These are phyloP conservation scores for Ogataea nakhonphanomensis DNA, from an alignment of 805 yeast genomes.

Conservation along the genomic window DNA sequence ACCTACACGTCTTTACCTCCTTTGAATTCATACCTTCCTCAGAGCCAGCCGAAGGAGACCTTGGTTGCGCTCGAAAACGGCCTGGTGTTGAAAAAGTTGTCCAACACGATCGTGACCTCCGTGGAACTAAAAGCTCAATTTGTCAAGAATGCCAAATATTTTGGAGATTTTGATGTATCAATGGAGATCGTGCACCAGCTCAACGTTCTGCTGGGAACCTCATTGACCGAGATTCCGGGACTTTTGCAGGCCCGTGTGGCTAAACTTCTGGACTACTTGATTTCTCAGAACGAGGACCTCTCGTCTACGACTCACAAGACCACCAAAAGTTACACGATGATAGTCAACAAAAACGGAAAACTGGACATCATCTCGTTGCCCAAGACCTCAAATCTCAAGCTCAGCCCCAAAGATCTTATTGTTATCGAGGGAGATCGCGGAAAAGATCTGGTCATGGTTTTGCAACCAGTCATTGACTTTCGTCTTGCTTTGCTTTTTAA, in stretches of 20 bases:
- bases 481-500: slow-evolving; percentile 69
- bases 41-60: slow-evolving; percentile 8
- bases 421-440: slow-evolving; percentile 85
- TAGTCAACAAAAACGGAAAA: slow-evolving; percentile 39
- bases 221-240: slow-evolving; percentile 12
- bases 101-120: slow-evolving; percentile 52
- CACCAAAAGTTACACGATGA: slow-evolving; percentile 36
- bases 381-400: slow-evolving; percentile 54
- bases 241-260: slow-evolving; percentile 25
- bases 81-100: slow-evolving; percentile 49
- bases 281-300: slow-evolving; percentile 44
- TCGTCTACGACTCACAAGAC: slow-evolving; percentile 31
- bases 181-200: slow-evolving; percentile 37
- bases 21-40: slow-evolving; percentile 5
- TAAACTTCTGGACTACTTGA: slow-evolving; percentile 36
- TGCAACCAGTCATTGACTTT: slow-evolving; percentile 60
- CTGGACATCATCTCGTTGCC: slow-evolving; percentile 69
- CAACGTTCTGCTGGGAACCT: slow-evolving; percentile 26
- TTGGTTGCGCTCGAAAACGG: slow-evolving; percentile 56
- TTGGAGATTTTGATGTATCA: slow-evolving; percentile 43
- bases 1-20: slow-evolving; percentile 8
- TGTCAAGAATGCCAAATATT: slow-evolving; percentile 49
- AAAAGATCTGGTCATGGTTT: slow-evolving; percentile 69
- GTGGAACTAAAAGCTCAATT: slow-evolving; percentile 50
- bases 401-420: slow-evolving; percentile 62